Evolutionary conservation across 192 early-diverging fungal genomes (phyloP).

Genomic region (Allomyces macrogynus): DNA sequence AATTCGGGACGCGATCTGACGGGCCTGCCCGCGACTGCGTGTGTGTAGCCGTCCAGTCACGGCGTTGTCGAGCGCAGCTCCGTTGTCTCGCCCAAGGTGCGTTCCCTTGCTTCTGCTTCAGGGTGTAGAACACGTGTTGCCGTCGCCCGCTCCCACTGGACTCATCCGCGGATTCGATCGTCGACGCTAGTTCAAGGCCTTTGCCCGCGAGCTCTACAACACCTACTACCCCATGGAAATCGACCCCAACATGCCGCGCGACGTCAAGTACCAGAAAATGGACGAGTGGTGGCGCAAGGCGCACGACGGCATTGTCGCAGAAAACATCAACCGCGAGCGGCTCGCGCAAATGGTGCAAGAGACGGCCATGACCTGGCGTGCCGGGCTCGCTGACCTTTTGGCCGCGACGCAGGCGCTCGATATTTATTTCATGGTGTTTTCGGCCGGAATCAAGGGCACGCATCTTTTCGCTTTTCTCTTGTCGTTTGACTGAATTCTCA

Average conservation of each 20-base stretch:
- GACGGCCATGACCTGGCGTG: slow-evolving; percentile 24
- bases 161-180: too few relatives aligned
- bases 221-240: slow-evolving; percentile 62
- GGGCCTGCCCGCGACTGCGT: slow-evolving; percentile 10
- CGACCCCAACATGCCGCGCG: slow-evolving; percentile 13
- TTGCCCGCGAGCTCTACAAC: slow-evolving; percentile 15
- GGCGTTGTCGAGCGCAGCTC: too few relatives aligned
- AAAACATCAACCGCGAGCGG: slow-evolving; percentile 24
- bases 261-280: slow-evolving; percentile 46
- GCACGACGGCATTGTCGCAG: slow-evolving; percentile 27
- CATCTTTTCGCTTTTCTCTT: slow-evolving; percentile 1
- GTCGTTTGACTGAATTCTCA: neutral
- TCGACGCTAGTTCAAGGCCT: too few relatives aligned
- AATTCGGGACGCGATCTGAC: slow-evolving; percentile 22
- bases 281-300: slow-evolving; percentile 47
- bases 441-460: slow-evolving; percentile 37
- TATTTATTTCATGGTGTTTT: slow-evolving; percentile 48
- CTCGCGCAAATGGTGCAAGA: slow-evolving; percentile 26
- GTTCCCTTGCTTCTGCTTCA: too few relatives aligned
- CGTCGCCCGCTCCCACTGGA: too few relatives aligned
- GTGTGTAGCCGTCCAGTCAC: slow-evolving; percentile 8
- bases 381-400: slow-evolving; percentile 19
- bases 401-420: slow-evolving; percentile 7
- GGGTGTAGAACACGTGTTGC: too few relatives aligned
- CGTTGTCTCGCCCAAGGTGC: too few relatives aligned